Base-by-base conservation (phyloP, 1,284 basidiomycete genomes). In the Vanrija pseudolonga region DNA sequence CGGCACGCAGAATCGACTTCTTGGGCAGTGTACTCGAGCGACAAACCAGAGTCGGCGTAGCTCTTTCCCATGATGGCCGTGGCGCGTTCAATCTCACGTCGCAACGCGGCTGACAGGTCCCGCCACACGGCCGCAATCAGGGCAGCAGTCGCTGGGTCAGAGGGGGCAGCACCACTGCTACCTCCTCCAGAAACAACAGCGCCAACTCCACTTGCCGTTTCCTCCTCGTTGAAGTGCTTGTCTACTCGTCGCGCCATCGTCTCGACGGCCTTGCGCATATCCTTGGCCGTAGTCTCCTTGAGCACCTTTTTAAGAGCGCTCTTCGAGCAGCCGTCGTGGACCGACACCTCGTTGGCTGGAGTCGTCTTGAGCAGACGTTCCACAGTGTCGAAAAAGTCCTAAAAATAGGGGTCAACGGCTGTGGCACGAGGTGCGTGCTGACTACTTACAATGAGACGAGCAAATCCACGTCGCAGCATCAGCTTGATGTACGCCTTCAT, bases 311-410 rank as follows among this genome's bases (percentile, higher is more conserved):
- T 93, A 32, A 93, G 78, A 0, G 87, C 79, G 0, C 84, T 83
- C 63, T 87, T 86, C 62, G 81, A 89, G 74, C 90, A 97, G 44
- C 81, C 85, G 53, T 81, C 80, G 68, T 89, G 92, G 49, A 86
- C 83, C 3, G 85, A 77, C 12, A 98, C 83, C 67, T 97, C 92
- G 37, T 81, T 83, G 0, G 91, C 83, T 1, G 87, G 85, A 0
- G 88, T 89, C 3, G 86, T 88, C 67, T 88, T 85, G 22, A 97
- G 78, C 3, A 92, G 80, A 14, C 88, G 84, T 64, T 98, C 93
- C 38, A 97, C 82, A 1, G 90, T 92, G 55, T 95, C 90, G 22
- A 96, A 94, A 74, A 89, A 97, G 73, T 97, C 95, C 92, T 95
- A 60, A 11, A 19, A 18, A 32, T 14, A 12, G 11, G 32, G 14